Evolutionary conservation across 2,329 filamentous ascomycete genomes (phyloP).

Genomic region (Xylaria arbuscula): DNA sequence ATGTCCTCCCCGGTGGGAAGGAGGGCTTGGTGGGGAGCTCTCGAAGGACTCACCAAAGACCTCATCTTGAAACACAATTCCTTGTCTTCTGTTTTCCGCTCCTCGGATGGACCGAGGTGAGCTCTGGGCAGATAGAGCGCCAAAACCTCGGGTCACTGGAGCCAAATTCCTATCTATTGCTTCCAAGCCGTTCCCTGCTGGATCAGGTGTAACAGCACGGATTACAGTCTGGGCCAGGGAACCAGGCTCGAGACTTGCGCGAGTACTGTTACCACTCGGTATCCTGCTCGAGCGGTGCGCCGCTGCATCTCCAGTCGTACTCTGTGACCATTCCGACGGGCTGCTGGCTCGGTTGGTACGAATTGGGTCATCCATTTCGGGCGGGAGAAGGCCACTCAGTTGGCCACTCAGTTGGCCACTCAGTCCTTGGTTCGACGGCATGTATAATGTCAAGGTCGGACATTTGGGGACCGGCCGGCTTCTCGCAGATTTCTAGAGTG

Average conservation of each 20-base stretch:
- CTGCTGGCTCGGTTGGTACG: slow-evolving; percentile 53
- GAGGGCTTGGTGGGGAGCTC: slow-evolving; percentile 57
- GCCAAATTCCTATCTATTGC: slow-evolving; percentile 41
- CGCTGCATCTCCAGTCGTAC: slow-evolving; percentile 47
- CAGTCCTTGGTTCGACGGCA: slow-evolving; percentile 59
- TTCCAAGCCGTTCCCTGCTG: slow-evolving; percentile 51
- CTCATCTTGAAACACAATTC: slow-evolving; percentile 72
- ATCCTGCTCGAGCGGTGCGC: slow-evolving; percentile 42
- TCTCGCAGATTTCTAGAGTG: slow-evolving; percentile 39
- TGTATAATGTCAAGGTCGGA: slow-evolving; percentile 48
- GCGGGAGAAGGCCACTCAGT: slow-evolving; percentile 58
- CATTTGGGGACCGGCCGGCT: slow-evolving; percentile 45
- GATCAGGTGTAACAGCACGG: slow-evolving; percentile 75
- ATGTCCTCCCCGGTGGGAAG: slow-evolving; percentile 52
- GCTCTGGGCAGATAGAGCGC: slow-evolving; percentile 55
- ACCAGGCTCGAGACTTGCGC: slow-evolving; percentile 46
- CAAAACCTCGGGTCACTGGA: slow-evolving; percentile 50
- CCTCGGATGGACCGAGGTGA: slow-evolving; percentile 62
- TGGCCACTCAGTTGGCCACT: slow-evolving; percentile 60
- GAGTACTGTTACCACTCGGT: slow-evolving; percentile 40
- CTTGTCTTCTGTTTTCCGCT: slow-evolving; percentile 63
- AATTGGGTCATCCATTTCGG: slow-evolving; percentile 59
- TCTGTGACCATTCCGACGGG: slow-evolving; percentile 51
- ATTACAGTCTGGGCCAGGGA: slow-evolving; percentile 58
- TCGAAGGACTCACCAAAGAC: slow-evolving; percentile 63